These are phyloP conservation scores for Mangifera indica DNA, from an alignment of 345 rosid genomes.

Conservation along the genomic window DNA sequence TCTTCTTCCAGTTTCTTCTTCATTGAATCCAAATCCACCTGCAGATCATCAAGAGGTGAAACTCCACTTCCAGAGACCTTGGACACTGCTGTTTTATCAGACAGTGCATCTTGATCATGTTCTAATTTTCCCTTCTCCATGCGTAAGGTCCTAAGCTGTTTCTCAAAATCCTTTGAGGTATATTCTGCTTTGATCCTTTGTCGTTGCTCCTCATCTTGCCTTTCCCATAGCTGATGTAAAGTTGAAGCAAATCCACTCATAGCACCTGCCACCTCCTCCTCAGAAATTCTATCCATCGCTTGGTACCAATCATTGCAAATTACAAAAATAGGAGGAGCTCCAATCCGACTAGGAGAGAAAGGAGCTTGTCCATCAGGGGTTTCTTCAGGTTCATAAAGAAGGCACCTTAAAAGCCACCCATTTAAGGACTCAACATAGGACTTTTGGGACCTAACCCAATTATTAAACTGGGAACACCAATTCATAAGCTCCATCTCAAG, in stretches of 20 bases:
- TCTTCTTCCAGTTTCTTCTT: constrained; percentile 72
- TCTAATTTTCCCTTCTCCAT: constrained; percentile 60
- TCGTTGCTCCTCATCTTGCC: constrained; percentile 78
- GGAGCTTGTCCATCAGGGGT: constrained; percentile 82
- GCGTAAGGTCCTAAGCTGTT: constrained; percentile 51
- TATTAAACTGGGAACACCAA: constrained; percentile 71
- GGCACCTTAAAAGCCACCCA: constrained; percentile 78
- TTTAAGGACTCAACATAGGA: constrained; percentile 66
- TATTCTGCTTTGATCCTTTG: constrained; percentile 81
- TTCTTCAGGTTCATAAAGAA: constrained; percentile 62
- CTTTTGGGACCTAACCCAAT: constrained; percentile 76
- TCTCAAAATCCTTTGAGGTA: constrained; percentile 75
- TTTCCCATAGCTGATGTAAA: constrained; percentile 78
- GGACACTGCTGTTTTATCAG: constrained; percentile 58
- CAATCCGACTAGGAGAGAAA: constrained; percentile 80
- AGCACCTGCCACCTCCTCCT: constrained; percentile 55
- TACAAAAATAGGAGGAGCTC: constrained; percentile 78
- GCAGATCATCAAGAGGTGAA: constrained; percentile 73
- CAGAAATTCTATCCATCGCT: constrained; percentile 67
- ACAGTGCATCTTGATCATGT: constrained; percentile 55
- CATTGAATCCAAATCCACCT: constrained; percentile 88
- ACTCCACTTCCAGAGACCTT: constrained; percentile 60
- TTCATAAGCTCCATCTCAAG: constrained; percentile 79
- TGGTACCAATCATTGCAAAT: constrained; percentile 92
- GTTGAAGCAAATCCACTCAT: constrained; percentile 67